Evolutionary conservation across 2,329 filamentous ascomycete species (phyloP), one percentile per base, ranked within the genome.

Genomic region (Aspergillus sp.): DNA sequence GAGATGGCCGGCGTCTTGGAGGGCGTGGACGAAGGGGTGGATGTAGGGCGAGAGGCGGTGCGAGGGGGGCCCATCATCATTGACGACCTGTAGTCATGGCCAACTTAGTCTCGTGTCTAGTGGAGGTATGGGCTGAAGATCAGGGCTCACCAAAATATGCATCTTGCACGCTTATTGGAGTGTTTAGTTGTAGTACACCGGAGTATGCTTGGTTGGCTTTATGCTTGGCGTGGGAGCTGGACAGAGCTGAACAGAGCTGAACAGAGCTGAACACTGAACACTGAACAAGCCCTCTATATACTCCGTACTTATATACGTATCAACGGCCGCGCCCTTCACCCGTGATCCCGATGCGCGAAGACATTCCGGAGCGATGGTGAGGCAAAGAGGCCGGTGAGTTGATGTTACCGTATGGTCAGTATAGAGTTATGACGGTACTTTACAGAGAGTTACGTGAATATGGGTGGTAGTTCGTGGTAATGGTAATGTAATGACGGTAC

Each of bases 41-140:
- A 89, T 77, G 61, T 88, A 89, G 7, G 86, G 86, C 29, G 84
- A 88, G 38, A 85, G 82, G 57, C 80, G 78, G 42, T 77, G 73
- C 39, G 82, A 86, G 44, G 85, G 85, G 39, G 85, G 85, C 5
- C 85, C 85, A 66, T 89, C 85, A 59, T 89, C 85, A 69, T 89
- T 89, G 48, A 69, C 66, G 7, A 69, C 58, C 65, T 70, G 44
- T 19, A 19, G 19, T 19, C 19, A 19, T 19, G 19, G 19, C 2
- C 19, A 19, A 19, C 19, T 19, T 19, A 19, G 19, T 19, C 19
- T 19, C 19, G 19, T 19, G 2, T 19, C 19, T 19, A 19, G 19
- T 2, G 19, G 19, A 19, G 19, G 19, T 19, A 19, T 19, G 19
- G 19, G 19, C 19, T 19, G 19, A 19, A 19, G 19, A 19, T 9